A percentile compares a stretch with the other conserved stretches of the same genome.
These are phyloP conservation scores for Aspergillus heteromorphus DNA, from an alignment of 495 filamentous ascomycete genomes.

Conservation along the genomic window DNA sequence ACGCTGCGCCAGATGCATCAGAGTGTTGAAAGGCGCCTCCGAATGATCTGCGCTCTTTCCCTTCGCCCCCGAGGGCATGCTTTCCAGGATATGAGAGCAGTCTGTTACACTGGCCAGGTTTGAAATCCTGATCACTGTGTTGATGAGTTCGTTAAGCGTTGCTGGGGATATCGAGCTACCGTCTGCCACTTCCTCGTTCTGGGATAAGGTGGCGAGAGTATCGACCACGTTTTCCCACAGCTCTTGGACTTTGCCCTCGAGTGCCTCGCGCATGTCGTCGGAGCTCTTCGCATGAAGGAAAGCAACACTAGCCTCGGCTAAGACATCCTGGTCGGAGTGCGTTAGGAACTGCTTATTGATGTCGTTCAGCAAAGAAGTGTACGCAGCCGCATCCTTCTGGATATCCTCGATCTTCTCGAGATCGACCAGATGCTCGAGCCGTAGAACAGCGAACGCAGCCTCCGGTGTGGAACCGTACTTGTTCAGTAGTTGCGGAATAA, in stretches of 20 bases:
- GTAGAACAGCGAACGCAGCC: slow-evolving; percentile 76
- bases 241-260: slow-evolving; percentile 69
- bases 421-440: slow-evolving; percentile 82
- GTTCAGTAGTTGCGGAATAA: slow-evolving; percentile 80
- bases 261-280: slow-evolving; percentile 79
- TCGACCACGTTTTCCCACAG: slow-evolving; percentile 82
- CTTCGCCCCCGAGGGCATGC: slow-evolving; percentile 39
- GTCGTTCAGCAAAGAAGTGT: slow-evolving; percentile 79
- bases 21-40: slow-evolving; percentile 56
- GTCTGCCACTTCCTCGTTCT: slow-evolving; percentile 57
- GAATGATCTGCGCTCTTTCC: slow-evolving; percentile 42
- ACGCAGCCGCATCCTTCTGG: slow-evolving; percentile 76
- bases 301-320: slow-evolving; percentile 77
- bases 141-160: slow-evolving; percentile 63
- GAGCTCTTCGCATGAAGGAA: slow-evolving; percentile 80
- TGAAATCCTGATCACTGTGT: slow-evolving; percentile 76
- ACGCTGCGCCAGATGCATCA: slow-evolving; percentile 63
- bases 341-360: slow-evolving; percentile 90
- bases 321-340: slow-evolving; percentile 76
- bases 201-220: slow-evolving; percentile 60
- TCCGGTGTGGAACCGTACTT: slow-evolving; percentile 88
- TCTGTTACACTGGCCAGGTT: slow-evolving; percentile 78
- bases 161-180: slow-evolving; percentile 56
- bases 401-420: slow-evolving; percentile 85
- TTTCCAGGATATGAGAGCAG: slow-evolving; percentile 67